Conservation (phyloP, 352 stramenopile species). For the Globisporangium iwayamae region DNA sequence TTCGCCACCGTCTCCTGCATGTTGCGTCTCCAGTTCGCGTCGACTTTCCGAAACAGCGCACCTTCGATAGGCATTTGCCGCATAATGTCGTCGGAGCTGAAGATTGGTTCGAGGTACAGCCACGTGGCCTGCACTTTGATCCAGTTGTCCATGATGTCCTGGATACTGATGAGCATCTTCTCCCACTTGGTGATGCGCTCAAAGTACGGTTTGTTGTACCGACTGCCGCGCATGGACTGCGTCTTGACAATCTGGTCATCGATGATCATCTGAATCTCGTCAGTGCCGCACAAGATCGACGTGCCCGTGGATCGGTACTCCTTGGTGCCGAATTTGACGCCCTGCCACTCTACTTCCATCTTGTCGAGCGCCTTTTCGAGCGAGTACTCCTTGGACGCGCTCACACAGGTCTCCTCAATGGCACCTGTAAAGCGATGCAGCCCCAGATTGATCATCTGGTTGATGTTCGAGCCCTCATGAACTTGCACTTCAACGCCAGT, state of each 20-base stretch:
- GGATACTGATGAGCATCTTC: conserved; percentile 85
- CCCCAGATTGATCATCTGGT: conserved; percentile 87
- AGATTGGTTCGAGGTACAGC: conserved; percentile 93
- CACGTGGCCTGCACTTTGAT: conserved; percentile 93
- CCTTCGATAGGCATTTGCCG: conserved; percentile 90
- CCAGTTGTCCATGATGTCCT: conserved; percentile 94
- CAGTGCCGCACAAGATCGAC: conserved; percentile 82
- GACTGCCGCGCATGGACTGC: conserved; percentile 92
- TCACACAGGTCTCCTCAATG: conserved; percentile 93
- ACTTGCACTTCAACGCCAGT: conserved; percentile 87
- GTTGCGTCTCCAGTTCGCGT: conserved; percentile 83
- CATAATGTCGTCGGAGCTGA: conserved; percentile 92
- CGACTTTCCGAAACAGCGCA: conserved; percentile 83
- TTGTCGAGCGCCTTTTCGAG: conserved; percentile 91
- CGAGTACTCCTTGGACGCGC: conserved; percentile 93
- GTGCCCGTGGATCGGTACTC: conserved; percentile 93
- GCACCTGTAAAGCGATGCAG: conserved; percentile 78
- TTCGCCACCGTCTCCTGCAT: conserved; percentile 85
- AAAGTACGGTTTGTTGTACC: conserved; percentile 93
- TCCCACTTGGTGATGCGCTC: conserved; percentile 87
- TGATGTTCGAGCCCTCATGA: conserved; percentile 89
- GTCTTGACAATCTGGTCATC: conserved; percentile 96
- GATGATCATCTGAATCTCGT: conserved; percentile 93
- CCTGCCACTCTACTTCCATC: conserved; percentile 93
- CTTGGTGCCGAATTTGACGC: conserved; percentile 91